A percentile compares a stretch with the other conserved stretches of the same genome.
These are phyloP conservation scores for Globisporangium okanoganense DNA, from an alignment of 352 stramenopile genomes.

Conservation along the genomic window DNA sequence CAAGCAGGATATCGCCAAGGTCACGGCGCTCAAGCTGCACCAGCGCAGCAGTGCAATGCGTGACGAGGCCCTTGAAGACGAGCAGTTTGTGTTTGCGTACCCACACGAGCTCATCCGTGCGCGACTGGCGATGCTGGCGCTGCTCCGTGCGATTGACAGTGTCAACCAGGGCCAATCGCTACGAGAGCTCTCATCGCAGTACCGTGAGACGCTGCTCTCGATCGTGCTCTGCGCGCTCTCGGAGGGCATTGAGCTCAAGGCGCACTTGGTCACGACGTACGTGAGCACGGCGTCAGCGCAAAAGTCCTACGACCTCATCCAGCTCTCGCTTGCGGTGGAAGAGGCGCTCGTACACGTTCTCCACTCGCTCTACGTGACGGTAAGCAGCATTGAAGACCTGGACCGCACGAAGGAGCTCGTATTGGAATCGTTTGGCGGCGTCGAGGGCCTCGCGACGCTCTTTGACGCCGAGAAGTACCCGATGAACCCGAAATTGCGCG, in stretches of 20 bases:
- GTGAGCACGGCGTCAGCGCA: constrained; percentile 31
- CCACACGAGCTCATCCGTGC: constrained; percentile 32
- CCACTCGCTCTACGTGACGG: constrained; percentile 32
- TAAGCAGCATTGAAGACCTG: constrained; percentile 40
- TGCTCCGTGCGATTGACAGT: constrained; percentile 38
- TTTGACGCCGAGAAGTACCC: constrained; percentile 58
- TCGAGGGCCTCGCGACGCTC: constrained; percentile 51
- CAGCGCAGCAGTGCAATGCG: constrained; percentile 36
- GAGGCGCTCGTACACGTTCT: constrained; percentile 36
- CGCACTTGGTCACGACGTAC: constrained; percentile 53
- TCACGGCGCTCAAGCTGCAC: constrained; percentile 46
- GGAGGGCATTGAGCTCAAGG: constrained; percentile 49
- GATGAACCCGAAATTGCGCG: constrained; percentile 41
- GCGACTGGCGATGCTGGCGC: constrained; percentile 40
- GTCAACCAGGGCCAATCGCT: constrained; percentile 36
- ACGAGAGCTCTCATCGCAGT: constrained; percentile 42
- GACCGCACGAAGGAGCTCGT: constrained; percentile 45
- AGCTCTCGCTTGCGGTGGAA: constrained; percentile 47
- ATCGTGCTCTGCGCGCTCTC: constrained; percentile 50
- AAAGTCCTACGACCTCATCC: constrained; percentile 49
- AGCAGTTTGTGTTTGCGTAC: constrained; percentile 39
- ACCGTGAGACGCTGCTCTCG: constrained; percentile 65
- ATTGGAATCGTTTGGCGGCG: constrained; percentile 55
- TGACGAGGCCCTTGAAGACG: constrained; percentile 32
- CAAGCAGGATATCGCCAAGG: constrained; percentile 52